Conservation (phyloP, 805 yeast genomes). For the Blastobotrys muscicola region DNA sequence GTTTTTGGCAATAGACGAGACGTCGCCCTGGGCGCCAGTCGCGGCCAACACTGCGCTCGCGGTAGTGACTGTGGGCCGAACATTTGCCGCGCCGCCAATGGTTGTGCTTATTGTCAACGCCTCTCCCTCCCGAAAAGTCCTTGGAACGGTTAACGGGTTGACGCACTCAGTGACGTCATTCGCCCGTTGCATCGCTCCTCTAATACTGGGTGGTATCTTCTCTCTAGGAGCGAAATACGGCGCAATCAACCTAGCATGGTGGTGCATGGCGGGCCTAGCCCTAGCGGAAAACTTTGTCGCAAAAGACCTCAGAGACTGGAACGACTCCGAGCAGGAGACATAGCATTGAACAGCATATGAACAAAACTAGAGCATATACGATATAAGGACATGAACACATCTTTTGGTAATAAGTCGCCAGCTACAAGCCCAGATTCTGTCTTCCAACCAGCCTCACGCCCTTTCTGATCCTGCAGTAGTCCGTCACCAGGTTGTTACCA, state of each 20-base stretch:
- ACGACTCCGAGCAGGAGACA: not conserved
- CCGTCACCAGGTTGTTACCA: conserved; percentile 37
- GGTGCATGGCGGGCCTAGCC: conserved; percentile 17
- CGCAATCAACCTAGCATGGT: conserved; percentile 18
- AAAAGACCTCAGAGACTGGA: conserved; percentile 17
- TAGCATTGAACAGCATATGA: too few relatives aligned
- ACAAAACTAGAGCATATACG: too few relatives aligned
- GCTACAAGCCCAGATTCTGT: conserved; percentile 33
- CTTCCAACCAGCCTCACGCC: conserved; percentile 64
- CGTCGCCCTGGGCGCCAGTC: conserved; percentile 1
- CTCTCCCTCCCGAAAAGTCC: conserved; percentile 15
- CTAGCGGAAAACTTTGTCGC: conserved; percentile 14
- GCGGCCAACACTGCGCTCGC: conserved; percentile 8
- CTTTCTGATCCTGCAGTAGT: conserved; percentile 30
- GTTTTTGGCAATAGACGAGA: conserved; percentile 10
- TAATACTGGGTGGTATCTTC: conserved; percentile 18
- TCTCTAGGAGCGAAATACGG: conserved; percentile 16
- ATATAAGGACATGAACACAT: too few relatives aligned
- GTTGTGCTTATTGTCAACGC: conserved; percentile 20
- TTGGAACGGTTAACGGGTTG: conserved; percentile 21
- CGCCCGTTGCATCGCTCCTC: conserved; percentile 18
- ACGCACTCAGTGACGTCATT: conserved; percentile 16
- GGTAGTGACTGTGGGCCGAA: conserved; percentile 13
- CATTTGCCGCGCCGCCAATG: conserved; percentile 22
- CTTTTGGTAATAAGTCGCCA: too few relatives aligned